phyloP scores from a whole-genome alignment of 179 eudicot genomes.

The Monotropa hypopitys region DNA sequence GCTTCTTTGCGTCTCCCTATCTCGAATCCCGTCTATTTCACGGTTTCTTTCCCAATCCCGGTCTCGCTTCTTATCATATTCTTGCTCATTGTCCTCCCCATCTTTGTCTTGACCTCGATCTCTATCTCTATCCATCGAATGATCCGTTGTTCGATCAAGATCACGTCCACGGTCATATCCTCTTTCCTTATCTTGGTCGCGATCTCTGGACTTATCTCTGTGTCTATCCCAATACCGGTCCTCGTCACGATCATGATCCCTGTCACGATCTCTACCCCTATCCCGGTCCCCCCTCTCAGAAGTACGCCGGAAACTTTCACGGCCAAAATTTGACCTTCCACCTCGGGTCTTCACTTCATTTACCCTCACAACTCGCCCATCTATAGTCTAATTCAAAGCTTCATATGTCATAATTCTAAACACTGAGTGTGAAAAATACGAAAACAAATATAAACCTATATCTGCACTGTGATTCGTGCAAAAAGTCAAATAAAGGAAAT shows the following conservation, averaged over 20 bases:
- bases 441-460: neutral
- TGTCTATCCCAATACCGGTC: conserved; percentile 32
- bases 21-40: conserved; percentile 24
- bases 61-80: conserved; percentile 31
- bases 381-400: conserved; percentile 42
- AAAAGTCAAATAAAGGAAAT: neutral
- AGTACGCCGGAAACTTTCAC: conserved; percentile 40
- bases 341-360: conserved; percentile 66
- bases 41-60: conserved; percentile 33
- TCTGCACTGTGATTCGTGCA: neutral
- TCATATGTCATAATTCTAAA: conserved; percentile 9
- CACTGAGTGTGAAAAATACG: neutral
- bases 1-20: conserved; percentile 33
- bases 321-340: conserved; percentile 41
- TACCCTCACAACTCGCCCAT: conserved; percentile 76
- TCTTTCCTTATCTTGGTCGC: conserved; percentile 38
- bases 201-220: conserved; percentile 44
- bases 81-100: conserved; percentile 29
- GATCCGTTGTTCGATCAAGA: conserved; percentile 35
- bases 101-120: conserved; percentile 29
- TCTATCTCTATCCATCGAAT: conserved; percentile 29
- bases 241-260: conserved; percentile 30
- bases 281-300: conserved; percentile 38
- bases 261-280: conserved; percentile 45
- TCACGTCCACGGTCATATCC: conserved; percentile 27